Evolutionary conservation across 2,329 filamentous ascomycete genomes (phyloP).

Genomic region (Trichoderma lentiforme): DNA sequence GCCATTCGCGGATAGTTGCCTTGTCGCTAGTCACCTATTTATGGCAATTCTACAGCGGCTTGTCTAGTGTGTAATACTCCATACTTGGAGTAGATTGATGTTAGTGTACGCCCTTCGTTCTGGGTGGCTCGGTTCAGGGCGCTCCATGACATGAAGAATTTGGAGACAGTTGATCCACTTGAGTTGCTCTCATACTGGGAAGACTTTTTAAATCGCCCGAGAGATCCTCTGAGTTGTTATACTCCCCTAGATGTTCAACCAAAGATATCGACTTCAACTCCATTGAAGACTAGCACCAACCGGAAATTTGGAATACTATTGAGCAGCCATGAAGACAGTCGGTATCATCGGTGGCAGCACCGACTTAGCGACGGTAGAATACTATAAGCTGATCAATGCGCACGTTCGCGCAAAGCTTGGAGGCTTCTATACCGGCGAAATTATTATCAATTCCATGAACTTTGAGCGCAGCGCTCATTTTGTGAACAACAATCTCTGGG

Average conservation of each 20-base stretch:
- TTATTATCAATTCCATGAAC: conserved; percentile 23
- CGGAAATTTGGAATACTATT: background rate
- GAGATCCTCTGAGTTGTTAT: background rate
- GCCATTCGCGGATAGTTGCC: background rate
- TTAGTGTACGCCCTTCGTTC: background rate
- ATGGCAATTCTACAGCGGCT: background rate
- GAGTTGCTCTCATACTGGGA: background rate
- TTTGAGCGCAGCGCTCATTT: conserved; percentile 20
- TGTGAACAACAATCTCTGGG: conserved; percentile 21
- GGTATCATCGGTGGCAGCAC: conserved; percentile 24
- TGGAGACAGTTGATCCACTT: background rate
- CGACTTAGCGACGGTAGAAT: conserved; percentile 22
- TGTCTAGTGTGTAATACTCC: background rate
- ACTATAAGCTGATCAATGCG: conserved; percentile 22
- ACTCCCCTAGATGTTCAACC: background rate
- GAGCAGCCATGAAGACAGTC: conserved; percentile 19
- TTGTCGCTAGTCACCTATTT: background rate
- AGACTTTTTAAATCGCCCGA: background rate
- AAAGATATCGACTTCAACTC: no score
- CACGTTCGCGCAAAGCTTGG: conserved; percentile 18
- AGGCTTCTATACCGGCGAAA: conserved; percentile 21
- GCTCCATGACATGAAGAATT: background rate
- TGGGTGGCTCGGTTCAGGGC: background rate
- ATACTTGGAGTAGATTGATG: background rate
- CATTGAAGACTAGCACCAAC: background rate